Evolutionary conservation across 164 flowering plant genomes (phyloP), one percentile per base, ranked within the genome.

Genomic region (Cinnamomum chago): DNA sequence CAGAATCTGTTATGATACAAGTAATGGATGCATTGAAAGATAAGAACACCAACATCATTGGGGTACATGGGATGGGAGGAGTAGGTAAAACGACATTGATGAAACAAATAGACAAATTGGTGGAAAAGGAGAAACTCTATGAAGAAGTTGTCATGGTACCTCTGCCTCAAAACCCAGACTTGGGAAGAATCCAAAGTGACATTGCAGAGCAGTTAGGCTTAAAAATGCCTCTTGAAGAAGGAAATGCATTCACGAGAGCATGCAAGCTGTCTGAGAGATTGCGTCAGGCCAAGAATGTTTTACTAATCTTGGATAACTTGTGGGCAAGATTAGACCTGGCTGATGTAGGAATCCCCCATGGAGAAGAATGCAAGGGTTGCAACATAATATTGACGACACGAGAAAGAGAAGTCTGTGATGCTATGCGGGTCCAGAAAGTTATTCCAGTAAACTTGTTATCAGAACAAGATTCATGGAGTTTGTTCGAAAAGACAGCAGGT

Each of bases 261-360:
- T 12, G 50, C 0, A 52, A 50, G 22, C 20, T 78, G 30, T 17
- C 18, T 1, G 28, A 5, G 5, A 74, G 77, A 62, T 23, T 81
- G 10, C 35, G n/a, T 67, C n/a, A 72, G 23, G 27, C 17, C 40
- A 75, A 50, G 4, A 52, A 12, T 4, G 33, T 79, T 3, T 80
- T 84, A 15, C 5, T 84, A 30, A 77, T 84, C 30, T 62, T 84
- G 40, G 87, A 84, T 72, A 83, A 82, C 76, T 14, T 84, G 0
- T 84, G 87, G 87, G 67, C 30, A 9, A 40, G 15, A 55, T 28
- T 82, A 22, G 70, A 79, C 0, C 24, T 84, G 62, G 47, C 24
- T 2, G 50, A 76, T 3, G n/a, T 79, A 3, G 82, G 87, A 25
- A 77, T 84, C 17, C 83, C 82, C 2, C n/a, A 2, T 55, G 3